Base-by-base conservation (phyloP, 1,284 basidiomycete species). In the Pholiota adiposa region DNA sequence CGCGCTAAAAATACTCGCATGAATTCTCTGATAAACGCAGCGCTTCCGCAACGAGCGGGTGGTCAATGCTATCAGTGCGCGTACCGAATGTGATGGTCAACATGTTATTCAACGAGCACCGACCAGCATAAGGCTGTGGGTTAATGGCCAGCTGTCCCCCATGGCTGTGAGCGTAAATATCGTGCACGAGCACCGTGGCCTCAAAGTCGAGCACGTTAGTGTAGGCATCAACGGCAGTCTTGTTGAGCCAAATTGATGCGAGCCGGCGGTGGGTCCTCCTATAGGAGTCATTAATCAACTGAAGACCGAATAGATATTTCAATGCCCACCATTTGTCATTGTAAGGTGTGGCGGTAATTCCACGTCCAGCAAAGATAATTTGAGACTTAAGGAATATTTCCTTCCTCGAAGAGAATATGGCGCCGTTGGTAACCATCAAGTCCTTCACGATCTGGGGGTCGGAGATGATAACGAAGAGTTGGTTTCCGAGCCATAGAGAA, bases 231-330 rank as follows among this genome's bases (percentile, higher is more conserved):
- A 79, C 73, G 0, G 77, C 76, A 5, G 66, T 67, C 8, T 66
- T 63, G 46, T 69, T 75, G 12, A 79, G 64, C 61, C 70, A 73
- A 4, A 62, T 63, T 8, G 63, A 67, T 1, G 77, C 76, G 54
- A 79, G 73, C 29, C 73, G 70, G 52, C 78, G 75, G 54, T 80
- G 77, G 40, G 75, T 74, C 59, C 76, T 70, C 78, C 78, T 79
- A 56, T 34, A 2, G 41, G 4, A 14, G 6, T 63, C 2, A 12
- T 18, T 18, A 11, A 21, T 43, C 19, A 3, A 41, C 29, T 43
- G n/a, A 9, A 6, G 4, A 5, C 11, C 29, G 4, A 11, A 5
- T 31, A 31, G 11, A 31, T 31, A 31, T 31, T 11, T 31, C 11
- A 4, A 31, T 31, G 66, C 64, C 36, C 58, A 75, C 78, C 78